Conservation (phyloP, 106 monocot genomes). For the Dioscorea dumetorum region DNA sequence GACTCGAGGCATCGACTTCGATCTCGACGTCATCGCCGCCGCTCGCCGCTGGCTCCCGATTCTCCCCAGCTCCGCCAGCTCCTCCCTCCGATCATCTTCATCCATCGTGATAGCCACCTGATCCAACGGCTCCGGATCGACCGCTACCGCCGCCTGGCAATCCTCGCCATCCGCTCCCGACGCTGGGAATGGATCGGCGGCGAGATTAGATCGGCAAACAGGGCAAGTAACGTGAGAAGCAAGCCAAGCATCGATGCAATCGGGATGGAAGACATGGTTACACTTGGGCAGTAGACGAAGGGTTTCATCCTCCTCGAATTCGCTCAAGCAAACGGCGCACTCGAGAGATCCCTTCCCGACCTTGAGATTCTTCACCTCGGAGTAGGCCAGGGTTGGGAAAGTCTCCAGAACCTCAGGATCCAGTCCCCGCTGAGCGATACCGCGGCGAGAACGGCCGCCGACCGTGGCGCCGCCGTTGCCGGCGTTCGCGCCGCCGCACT, state of each 20-base stretch:
- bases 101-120: constrained; percentile 30
- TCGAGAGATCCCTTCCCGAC: constrained; percentile 62
- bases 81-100: constrained; percentile 6
- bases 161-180: not conserved
- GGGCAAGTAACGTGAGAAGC: constrained; percentile 82
- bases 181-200: constrained; percentile 5
- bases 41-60: constrained; percentile 21
- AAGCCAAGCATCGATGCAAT: constrained; percentile 95
- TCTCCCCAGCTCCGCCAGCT: constrained; percentile 22
- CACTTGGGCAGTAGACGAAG: constrained; percentile 81
- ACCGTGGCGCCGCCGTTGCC: not conserved
- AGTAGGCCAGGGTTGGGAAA: constrained; percentile 74
- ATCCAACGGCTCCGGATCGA: not conserved
- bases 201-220: constrained; percentile 73
- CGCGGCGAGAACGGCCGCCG: not conserved
- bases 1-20: constrained; percentile 23
- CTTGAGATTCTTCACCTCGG: constrained; percentile 79
- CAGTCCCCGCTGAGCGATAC: constrained; percentile 36
- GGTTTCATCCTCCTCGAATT: constrained; percentile 87
- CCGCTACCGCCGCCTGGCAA: not conserved
- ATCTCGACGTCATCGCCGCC: not conserved
- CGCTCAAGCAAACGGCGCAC: constrained; percentile 88
- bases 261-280: constrained; percentile 86
- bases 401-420: constrained; percentile 44
- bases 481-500: constrained; percentile 23